Conservation (phyloP, 176 grass and related monocot genomes). For the Cocos nucifera region DNA sequence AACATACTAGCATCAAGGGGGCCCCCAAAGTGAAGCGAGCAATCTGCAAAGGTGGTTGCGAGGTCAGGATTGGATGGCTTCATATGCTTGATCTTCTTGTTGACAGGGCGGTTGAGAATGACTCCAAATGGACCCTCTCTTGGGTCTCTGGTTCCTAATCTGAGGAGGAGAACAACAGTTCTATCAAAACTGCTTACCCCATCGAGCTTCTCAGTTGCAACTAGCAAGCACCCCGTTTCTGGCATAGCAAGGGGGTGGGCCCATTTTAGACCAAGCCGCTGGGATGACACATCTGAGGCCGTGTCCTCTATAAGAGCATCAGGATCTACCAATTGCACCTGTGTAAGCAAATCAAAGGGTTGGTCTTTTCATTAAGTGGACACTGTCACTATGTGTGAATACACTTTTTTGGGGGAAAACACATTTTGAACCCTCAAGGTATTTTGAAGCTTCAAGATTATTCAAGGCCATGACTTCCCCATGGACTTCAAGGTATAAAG, state of each 20-base stretch:
- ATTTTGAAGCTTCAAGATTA: no score
- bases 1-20: constrained; percentile 69
- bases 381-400: no score
- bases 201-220: constrained; percentile 82
- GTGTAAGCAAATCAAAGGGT: background rate
- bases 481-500: no score
- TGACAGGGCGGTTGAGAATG: constrained; percentile 70
- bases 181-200: constrained; percentile 52
- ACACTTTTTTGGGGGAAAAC: no score
- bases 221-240: constrained; percentile 67
- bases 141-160: constrained; percentile 46
- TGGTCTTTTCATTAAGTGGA: no score
- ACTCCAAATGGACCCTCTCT: constrained; percentile 62
- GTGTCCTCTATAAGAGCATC: constrained; percentile 14
- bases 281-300: constrained; percentile 15
- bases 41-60: constrained; percentile 39
- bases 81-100: constrained; percentile 70
- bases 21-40: constrained; percentile 68
- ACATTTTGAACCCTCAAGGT: no score
- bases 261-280: constrained; percentile 56
- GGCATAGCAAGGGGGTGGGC: constrained; percentile 70
- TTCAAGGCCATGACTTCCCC: no score
- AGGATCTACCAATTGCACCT: constrained; percentile 43
- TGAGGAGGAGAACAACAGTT: constrained; percentile 71
- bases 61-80: constrained; percentile 42